Base-by-base conservation (phyloP, 192 early-diverging fungal species). In the Gonapodya prolifera region DNA sequence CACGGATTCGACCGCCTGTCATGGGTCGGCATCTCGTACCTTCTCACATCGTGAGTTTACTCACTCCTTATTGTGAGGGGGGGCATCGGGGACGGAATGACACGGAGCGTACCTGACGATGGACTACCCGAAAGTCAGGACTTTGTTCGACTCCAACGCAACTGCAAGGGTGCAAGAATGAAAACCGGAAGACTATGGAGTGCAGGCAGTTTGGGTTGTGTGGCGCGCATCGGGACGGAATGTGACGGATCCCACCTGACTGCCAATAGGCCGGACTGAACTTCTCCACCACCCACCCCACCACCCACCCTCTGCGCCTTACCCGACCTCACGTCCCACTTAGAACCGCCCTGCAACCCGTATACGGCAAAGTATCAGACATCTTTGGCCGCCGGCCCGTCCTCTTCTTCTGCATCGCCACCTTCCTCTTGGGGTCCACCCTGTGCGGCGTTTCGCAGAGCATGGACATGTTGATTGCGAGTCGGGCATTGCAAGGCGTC, bases 401-500 rank as follows among this genome's bases (percentile, higher is more conserved):
- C 2, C 34, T 85, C 29, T 29, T 77, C 0, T 74, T n/a, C 0
- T 82, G 81, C 33, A 80, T 35, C n/a, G 33, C 78, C 30, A 30
- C 85, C n/a, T 85, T 85, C 34, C 76, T 85, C 33, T 45, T 77
- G 0, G 85, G 86, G 0, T 80, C 80, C 2, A 77, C 77, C 0
- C 81, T 87, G 80, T 81, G 82, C 69, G 87, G 88, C 1, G 84
- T 82, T 1, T 76, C 89, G 0, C 79, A 0, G 0, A 78, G n/a
- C 70, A 78, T 78, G 77, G 36, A 45, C 30, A 84, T 87, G 82
- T 82, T 91, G 29, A 82, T 91, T 69, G 78, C 85, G 2, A 81
- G 81, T 1, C 86, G 86, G 32, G 84, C 80, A 33, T 74, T 87
- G 32, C 81, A 83, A n/a, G 86, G 86, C 2, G 2, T 87, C 30